phyloP scores from a whole-genome alignment of 352 stramenopile species.

The Phytophthora cactorum region DNA sequence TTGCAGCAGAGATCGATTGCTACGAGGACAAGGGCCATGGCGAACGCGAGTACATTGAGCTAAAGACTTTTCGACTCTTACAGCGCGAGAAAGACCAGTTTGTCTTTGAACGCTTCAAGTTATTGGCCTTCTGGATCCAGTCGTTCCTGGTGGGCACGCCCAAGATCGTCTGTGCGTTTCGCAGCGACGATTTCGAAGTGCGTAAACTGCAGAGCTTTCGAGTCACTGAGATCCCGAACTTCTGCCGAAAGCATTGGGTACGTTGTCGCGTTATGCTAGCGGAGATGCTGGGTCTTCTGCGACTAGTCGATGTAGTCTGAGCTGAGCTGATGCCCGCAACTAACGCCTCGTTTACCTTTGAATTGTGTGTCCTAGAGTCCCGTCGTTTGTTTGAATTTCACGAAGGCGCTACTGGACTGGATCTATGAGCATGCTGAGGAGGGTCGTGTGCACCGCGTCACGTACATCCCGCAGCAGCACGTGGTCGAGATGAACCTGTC shows the following conservation, averaged over 20 bases:
- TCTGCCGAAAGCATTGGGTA: slow-evolving; percentile 80
- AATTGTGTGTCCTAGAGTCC: slow-evolving; percentile 36
- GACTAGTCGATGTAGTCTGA: slow-evolving; percentile 20
- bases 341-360: slow-evolving; percentile 35
- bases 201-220: slow-evolving; percentile 71
- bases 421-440: slow-evolving; percentile 51
- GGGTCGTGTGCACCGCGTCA: slow-evolving; percentile 47
- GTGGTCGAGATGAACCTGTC: slow-evolving; percentile 48
- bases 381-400: slow-evolving; percentile 75
- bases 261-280: slow-evolving; percentile 13
- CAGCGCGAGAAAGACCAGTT: slow-evolving; percentile 68
- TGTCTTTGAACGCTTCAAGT: slow-evolving; percentile 81
- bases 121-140: slow-evolving; percentile 88
- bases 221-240: slow-evolving; percentile 66
- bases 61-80: slow-evolving; percentile 75
- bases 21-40: slow-evolving; percentile 31
- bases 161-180: slow-evolving; percentile 78
- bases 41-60: slow-evolving; percentile 58
- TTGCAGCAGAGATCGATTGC: slow-evolving; percentile 76
- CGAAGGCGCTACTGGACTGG: slow-evolving; percentile 68
- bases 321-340: slow-evolving; percentile 13
- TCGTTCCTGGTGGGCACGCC: slow-evolving; percentile 79
- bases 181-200: slow-evolving; percentile 64
- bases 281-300: neutral
- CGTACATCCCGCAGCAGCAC: slow-evolving; percentile 60